Percentiles rank a stretch among this genome's conserved stretches.
Evolutionary conservation across 495 filamentous ascomycete species (phyloP).

Genomic region (Parathielavia hyrcaniae): DNA sequence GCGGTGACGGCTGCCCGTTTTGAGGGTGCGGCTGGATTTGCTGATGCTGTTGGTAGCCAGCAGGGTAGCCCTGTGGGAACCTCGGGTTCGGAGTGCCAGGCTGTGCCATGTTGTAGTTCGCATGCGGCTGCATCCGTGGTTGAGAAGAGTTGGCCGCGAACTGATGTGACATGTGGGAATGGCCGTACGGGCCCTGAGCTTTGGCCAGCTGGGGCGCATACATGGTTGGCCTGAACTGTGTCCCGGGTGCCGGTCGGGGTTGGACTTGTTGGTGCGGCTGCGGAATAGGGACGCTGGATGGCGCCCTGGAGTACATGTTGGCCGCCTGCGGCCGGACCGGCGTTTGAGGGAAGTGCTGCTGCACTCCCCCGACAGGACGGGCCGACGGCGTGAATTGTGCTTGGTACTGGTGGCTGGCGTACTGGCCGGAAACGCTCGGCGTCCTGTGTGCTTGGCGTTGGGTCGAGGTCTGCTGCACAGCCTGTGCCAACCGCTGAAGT

Average conservation of each 20-base stretch:
- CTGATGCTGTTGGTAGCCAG: conserved; percentile 30
- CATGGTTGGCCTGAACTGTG: conserved; percentile 33
- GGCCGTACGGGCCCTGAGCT: conserved; percentile 35
- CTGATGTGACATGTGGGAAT: conserved; percentile 36
- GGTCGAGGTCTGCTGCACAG: conserved; percentile 24
- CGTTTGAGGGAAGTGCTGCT: conserved; percentile 42
- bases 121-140: conserved; percentile 32
- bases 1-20: conserved; percentile 19
- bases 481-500: conserved; percentile 33
- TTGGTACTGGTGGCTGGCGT: conserved; percentile 36
- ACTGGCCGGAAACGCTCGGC: conserved; percentile 35
- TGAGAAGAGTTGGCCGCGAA: conserved; percentile 35
- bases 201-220: conserved; percentile 37
- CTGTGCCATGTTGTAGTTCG: conserved; percentile 28
- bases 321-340: conserved; percentile 35
- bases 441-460: conserved; percentile 38
- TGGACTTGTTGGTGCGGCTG: conserved; percentile 29
- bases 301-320: conserved; percentile 30
- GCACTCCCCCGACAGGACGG: conserved; percentile 38
- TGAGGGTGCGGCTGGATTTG: conserved; percentile 30
- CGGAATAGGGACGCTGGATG: conserved; percentile 31
- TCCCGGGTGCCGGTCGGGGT: conserved; percentile 26
- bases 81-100: conserved; percentile 28
- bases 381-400: conserved; percentile 31
- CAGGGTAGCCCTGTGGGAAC: conserved; percentile 26